Evolutionary conservation across 2,329 filamentous ascomycete species (phyloP), one percentile per base, ranked within the genome.

Genomic region (Chrysoporthe austroafricana): DNA sequence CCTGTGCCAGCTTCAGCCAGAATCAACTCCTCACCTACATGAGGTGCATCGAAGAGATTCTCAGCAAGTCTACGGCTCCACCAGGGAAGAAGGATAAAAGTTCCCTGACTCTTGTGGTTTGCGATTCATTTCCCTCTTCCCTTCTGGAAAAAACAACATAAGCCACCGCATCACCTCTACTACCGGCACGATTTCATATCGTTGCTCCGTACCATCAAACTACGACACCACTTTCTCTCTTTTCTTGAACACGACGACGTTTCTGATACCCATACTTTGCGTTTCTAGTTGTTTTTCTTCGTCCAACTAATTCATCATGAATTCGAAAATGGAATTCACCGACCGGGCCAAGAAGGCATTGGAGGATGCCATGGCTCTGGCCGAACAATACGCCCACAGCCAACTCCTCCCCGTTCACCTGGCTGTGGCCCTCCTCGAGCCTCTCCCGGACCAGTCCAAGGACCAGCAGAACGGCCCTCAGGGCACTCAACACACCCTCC

Each of bases 321-420:
- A 86, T 79, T 87, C 89, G 63, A 88, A 90, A 75, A 93, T 94
- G 90, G 91, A 96, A 78, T 97, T 97, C 78, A 99, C 96, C 72
- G 95, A 98, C 81, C 86, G 92, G 81, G 96, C 93, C 72, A 92
- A 94, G 77, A 93, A 95, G 83, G 92, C 95, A 75, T 86, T 99
- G 77, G 88, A 92, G 75, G 93, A 97, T 79, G 92, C 94, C 79
- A 94, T 96, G 85, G 85, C 87, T 69, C 86, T 98, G 74, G 94
- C 95, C 73, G 90, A 94, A 79, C 91, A 96, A 82, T 97, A 98
- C 78, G 88, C 89, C 50, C 96, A 99, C 82, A 90, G 93, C 52
- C 95, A 99, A 79, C 88, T 98, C 70, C 86, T 94, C 65, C 96
- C 96, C 18, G 81, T 98, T 69, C 96, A 99, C 79, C 87, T 99